A percentile compares a stretch with the other conserved stretches of the same genome.
Evolutionary conservation across 371 early-diverging fungal species (phyloP).

Genomic region (Entomophthora muscae): DNA sequence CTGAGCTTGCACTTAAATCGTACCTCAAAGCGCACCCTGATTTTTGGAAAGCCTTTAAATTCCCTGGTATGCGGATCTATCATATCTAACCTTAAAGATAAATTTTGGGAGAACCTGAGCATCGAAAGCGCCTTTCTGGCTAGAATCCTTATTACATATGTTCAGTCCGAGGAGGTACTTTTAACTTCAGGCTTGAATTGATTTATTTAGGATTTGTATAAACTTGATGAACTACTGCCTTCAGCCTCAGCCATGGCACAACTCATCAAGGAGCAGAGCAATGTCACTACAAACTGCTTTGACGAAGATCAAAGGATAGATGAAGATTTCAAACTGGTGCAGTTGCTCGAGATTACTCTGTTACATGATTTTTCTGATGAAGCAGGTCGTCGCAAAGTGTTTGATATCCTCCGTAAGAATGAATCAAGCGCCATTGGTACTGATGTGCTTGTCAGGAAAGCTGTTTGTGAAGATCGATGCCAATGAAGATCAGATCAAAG

Average conservation of each 20-base stretch:
- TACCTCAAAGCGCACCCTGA: slow-evolving; percentile 45
- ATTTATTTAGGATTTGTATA: background rate
- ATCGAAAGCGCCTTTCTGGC: slow-evolving; percentile 2
- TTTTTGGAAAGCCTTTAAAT: slow-evolving; percentile 31
- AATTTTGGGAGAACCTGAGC: background rate
- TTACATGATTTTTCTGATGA: slow-evolving; percentile 75
- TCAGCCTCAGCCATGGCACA: slow-evolving; percentile 51
- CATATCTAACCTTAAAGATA: background rate
- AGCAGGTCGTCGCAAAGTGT: slow-evolving; percentile 64
- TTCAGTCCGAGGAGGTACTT: slow-evolving; percentile 1
- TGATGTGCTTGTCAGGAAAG: slow-evolving; percentile 22
- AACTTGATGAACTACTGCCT: slow-evolving; percentile 27
- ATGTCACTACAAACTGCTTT: slow-evolving; percentile 27
- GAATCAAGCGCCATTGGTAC: too few relatives aligned
- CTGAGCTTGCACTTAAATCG: slow-evolving; percentile 43
- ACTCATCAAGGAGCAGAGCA: slow-evolving; percentile 41
- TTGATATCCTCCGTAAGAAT: slow-evolving; percentile 43
- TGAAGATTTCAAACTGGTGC: slow-evolving; percentile 54
- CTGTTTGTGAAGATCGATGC: slow-evolving; percentile 49
- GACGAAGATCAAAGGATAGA: slow-evolving; percentile 39
- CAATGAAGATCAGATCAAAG: slow-evolving; percentile 45
- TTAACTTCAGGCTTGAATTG: background rate
- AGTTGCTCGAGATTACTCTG: slow-evolving; percentile 52
- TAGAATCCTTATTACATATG: background rate
- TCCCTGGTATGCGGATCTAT: slow-evolving; percentile 22